Percentiles rank a stretch among this genome's conserved stretches.
phyloP scores from a whole-genome alignment of 108 stramenopile genomes.

The Aurantiochytrium sp. region DNA sequence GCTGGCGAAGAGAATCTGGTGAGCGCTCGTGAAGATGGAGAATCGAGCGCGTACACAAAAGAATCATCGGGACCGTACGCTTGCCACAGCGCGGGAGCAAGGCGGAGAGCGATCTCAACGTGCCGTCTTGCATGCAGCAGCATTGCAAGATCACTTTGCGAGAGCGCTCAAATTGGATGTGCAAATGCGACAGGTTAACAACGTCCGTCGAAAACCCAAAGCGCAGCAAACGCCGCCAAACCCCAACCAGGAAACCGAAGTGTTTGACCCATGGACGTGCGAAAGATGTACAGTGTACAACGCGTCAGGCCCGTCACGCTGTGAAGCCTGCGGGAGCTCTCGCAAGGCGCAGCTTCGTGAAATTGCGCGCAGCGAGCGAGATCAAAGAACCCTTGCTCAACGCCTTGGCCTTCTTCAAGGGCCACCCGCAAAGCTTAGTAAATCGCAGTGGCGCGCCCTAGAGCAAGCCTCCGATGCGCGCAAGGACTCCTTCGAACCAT shows the following conservation, averaged over 20 bases:
- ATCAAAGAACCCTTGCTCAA: neutral
- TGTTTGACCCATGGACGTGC: neutral
- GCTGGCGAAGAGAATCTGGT: no score
- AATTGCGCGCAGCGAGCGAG: neutral
- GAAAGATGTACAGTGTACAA: neutral
- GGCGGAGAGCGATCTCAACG: neutral
- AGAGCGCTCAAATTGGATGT: neutral
- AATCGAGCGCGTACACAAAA: no score
- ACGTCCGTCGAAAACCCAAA: no score
- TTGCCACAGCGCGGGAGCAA: no score
- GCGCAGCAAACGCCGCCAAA: no score
- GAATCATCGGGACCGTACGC: no score
- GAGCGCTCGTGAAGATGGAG: no score
- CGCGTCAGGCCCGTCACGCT: neutral
- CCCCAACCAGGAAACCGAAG: neutral
- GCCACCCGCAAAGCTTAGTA: neutral
- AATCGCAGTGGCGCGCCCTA: neutral
- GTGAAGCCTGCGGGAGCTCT: neutral
- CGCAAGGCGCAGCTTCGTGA: slow-evolving; percentile 1
- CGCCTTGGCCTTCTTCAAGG: neutral
- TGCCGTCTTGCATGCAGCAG: neutral
- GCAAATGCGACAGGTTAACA: neutral
- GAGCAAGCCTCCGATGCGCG: neutral
- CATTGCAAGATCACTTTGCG: neutral
- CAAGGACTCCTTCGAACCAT: neutral